A percentile compares a stretch with the other conserved stretches of the same genome.
Evolutionary conservation across 805 yeast genomes (phyloP).

Genomic region (Saccharomycopsis vini): DNA sequence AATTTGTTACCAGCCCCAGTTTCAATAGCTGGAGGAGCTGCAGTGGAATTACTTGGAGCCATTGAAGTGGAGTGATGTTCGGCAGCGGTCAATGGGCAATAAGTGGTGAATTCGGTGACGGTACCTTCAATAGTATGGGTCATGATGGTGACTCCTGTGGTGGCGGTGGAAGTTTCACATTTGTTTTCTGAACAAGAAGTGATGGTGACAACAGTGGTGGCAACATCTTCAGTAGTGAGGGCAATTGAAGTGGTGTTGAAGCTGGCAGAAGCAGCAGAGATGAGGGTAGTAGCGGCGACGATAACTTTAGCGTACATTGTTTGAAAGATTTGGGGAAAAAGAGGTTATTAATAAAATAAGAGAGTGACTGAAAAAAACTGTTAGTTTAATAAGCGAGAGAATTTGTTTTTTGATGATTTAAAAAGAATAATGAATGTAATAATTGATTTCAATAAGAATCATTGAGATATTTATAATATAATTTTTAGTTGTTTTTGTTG

Average conservation of each 20-base stretch:
- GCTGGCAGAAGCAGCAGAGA: slow-evolving; percentile 13
- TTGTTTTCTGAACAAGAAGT: slow-evolving; percentile 22
- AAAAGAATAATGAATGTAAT: too few species aligned
- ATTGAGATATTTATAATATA: too few species aligned
- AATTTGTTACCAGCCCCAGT: slow-evolving; percentile 19
- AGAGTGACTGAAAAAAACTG: too few species aligned
- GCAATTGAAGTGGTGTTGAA: slow-evolving; percentile 9
- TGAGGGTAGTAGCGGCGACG: slow-evolving; percentile 11
- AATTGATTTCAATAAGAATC: too few species aligned
- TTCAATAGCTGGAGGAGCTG: slow-evolving; percentile 2
- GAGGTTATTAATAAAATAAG: too few species aligned
- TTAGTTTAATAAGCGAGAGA: too few species aligned
- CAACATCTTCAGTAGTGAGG: slow-evolving; percentile 18
- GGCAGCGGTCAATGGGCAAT: slow-evolving; percentile 27
- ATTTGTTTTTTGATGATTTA: too few species aligned
- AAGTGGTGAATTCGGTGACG: slow-evolving; percentile 30
- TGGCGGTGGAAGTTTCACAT: slow-evolving; percentile 21
- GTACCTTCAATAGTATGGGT: slow-evolving; percentile 21
- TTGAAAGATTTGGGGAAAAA: too few species aligned
- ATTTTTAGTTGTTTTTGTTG: too few species aligned
- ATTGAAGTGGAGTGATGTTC: slow-evolving; percentile 13
- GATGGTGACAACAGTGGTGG: slow-evolving; percentile 24
- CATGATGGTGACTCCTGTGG: slow-evolving; percentile 20
- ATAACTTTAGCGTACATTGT: slow-evolving; percentile 17
- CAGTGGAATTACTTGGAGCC: slow-evolving; percentile 13